Percentiles rank a stretch among this genome's conserved stretches.
phyloP scores from a whole-genome alignment of 2,329 filamentous ascomycete species.

The Neurospora sp. region DNA sequence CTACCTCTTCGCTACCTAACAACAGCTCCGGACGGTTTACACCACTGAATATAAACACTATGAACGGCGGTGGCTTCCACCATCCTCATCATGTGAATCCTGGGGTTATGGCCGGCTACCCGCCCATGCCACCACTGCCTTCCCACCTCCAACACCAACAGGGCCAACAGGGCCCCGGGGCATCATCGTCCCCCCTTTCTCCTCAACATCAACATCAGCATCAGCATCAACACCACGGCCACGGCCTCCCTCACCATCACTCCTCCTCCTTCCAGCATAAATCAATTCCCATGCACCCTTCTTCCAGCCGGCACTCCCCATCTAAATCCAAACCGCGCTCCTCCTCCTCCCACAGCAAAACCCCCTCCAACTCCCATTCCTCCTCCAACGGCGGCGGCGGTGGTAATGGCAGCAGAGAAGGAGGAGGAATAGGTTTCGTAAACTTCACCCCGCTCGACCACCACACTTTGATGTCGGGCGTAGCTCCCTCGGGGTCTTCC shows the following conservation, averaged over 20 bases:
- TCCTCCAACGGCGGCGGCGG: background rate
- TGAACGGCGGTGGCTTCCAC: background rate
- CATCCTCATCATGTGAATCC: background rate
- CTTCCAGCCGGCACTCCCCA: background rate
- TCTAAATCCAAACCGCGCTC: background rate
- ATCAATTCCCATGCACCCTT: background rate
- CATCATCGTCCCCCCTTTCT: background rate
- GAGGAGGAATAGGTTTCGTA: slow-evolving; percentile 54
- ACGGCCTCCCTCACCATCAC: background rate
- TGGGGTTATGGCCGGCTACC: background rate
- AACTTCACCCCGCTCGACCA: slow-evolving; percentile 83
- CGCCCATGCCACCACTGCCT: background rate
- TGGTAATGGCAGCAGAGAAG: slow-evolving; percentile 1
- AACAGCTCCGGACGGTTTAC: background rate
- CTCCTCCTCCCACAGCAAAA: background rate
- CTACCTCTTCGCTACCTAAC: background rate
- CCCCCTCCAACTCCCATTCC: background rate
- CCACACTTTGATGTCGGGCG: slow-evolving; percentile 71
- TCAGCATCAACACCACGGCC: background rate
- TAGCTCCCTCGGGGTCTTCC: slow-evolving; percentile 80
- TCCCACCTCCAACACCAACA: background rate
- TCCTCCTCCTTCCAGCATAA: background rate
- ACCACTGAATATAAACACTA: background rate
- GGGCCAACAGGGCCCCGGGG: background rate
- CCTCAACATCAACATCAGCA: background rate